Percentiles rank a stretch among this genome's conserved stretches.
Conservation (phyloP, 164 flowering plant genomes). For the Litsea cubeba region DNA sequence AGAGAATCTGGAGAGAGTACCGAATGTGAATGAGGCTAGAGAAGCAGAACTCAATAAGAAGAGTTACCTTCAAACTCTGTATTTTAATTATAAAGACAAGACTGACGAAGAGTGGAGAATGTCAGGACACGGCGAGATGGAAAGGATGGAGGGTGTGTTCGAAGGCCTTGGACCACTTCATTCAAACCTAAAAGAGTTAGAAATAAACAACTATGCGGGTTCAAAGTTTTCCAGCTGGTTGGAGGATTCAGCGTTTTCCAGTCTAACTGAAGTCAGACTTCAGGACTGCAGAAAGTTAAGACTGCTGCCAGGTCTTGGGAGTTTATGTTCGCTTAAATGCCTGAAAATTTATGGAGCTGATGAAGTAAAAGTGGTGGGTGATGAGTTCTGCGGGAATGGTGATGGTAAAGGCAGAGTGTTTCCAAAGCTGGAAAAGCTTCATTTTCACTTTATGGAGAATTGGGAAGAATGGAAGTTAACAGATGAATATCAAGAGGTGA, state of each 20-base stretch:
- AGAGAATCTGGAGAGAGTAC: not conserved
- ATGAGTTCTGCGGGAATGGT: not conserved
- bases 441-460: not conserved
- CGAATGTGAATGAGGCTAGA: not conserved
- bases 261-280: not conserved
- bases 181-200: not conserved
- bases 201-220: not conserved
- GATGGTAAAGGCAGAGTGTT: not conserved
- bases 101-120: not conserved
- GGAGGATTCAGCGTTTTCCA: not conserved
- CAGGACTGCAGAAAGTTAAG: not conserved
- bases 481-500: not conserved
- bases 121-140: not conserved
- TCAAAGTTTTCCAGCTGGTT: not conserved
- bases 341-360: not conserved
- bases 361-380: not conserved
- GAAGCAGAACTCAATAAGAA: not conserved
- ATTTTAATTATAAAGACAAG: not conserved
- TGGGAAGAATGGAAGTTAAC: not conserved
- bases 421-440: not conserved
- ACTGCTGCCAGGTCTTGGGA: not conserved
- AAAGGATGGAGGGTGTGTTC: not conserved
- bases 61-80: not conserved
- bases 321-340: not conserved
- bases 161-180: constrained; percentile 4